Base-by-base conservation (phyloP, 2,329 filamentous ascomycete species). In the Basipetospora chlamydospora region DNA sequence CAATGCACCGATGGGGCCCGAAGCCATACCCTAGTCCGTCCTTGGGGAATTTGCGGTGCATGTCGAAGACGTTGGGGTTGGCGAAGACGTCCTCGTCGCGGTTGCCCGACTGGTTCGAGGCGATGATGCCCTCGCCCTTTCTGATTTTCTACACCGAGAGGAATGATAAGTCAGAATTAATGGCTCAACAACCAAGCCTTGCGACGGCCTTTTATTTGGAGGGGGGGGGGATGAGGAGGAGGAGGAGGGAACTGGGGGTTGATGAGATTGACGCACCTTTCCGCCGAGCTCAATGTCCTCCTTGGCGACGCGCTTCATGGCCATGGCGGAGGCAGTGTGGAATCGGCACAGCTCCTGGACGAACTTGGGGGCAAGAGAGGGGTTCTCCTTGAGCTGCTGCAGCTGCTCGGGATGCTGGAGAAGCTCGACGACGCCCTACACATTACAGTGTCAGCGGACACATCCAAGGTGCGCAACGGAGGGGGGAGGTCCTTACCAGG, bases 271-370 rank as follows among this genome's bases (percentile, higher is more conserved):
- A 6, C 37, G 7, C 44, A 52, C 54, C 48, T 60, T 57, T 8
- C 59, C 63, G 3, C 58, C 58, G 16, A 66, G 47, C 25, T 54
- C 52, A 16, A 67, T 49, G 37, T 67, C 63, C 13, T 55, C 60
- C 44, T 65, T 66, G 5, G 63, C 63, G 2, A 61, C 61, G 11
- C 65, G 51, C 37, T 61, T 60, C 23, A 63, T 64, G 0, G 62
- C 63, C 38, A 68, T 47, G 2, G 63, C 56, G 1, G 60, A 65
- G 1, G 56, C 60, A 1, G 61, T 65, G 42, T 67, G 63, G 42
- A 53, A 68, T 6, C 64, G 54, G 42, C 60, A 65, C 1, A 68
- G 53, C 46, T 69, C 65, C 29, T 64, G 56, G 0, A 69, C 63
- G 28, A 69, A 66, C 0, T 43, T 38, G 3, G 38, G 45, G 2